Conservation (phyloP, 1,284 basidiomycete species). For the Leccinum solheimii region DNA sequence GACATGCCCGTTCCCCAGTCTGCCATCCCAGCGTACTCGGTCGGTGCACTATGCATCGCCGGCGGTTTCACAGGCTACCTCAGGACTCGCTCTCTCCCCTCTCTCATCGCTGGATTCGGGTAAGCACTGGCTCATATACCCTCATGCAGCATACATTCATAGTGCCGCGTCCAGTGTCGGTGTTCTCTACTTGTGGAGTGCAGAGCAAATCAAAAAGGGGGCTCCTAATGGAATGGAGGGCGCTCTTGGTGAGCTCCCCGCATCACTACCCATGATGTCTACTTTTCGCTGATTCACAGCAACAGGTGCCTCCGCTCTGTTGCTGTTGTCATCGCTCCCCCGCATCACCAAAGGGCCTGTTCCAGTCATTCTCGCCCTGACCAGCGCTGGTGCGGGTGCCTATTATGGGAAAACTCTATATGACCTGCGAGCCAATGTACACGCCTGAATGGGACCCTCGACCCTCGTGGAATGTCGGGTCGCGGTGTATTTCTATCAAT, state of each 20-base stretch:
- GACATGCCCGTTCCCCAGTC: slow-evolving; percentile 51
- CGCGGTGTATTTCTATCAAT: slow-evolving; percentile 15
- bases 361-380: slow-evolving; percentile 64
- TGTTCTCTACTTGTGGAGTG: slow-evolving; percentile 73
- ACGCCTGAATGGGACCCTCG: slow-evolving; percentile 15
- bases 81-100: slow-evolving; percentile 72
- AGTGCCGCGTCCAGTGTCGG: slow-evolving; percentile 56
- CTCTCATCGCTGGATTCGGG: slow-evolving; percentile 79
- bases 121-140: slow-evolving; percentile 32
- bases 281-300: background rate
- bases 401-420: slow-evolving; percentile 75
- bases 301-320: slow-evolving; percentile 72
- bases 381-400: slow-evolving; percentile 58
- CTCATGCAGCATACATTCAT: too few species aligned
- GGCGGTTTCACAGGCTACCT: slow-evolving; percentile 75
- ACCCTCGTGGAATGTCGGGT: background rate
- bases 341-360: slow-evolving; percentile 76
- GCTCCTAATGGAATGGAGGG: slow-evolving; percentile 71
- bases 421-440: slow-evolving; percentile 39
- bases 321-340: slow-evolving; percentile 78
- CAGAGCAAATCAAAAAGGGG: slow-evolving; percentile 71
- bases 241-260: slow-evolving; percentile 60
- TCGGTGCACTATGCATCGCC: slow-evolving; percentile 75
- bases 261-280: background rate
- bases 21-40: slow-evolving; percentile 77